These are phyloP conservation scores for Phytophthora hibernalis DNA, from an alignment of 352 stramenopile species.

Conservation along the genomic window DNA sequence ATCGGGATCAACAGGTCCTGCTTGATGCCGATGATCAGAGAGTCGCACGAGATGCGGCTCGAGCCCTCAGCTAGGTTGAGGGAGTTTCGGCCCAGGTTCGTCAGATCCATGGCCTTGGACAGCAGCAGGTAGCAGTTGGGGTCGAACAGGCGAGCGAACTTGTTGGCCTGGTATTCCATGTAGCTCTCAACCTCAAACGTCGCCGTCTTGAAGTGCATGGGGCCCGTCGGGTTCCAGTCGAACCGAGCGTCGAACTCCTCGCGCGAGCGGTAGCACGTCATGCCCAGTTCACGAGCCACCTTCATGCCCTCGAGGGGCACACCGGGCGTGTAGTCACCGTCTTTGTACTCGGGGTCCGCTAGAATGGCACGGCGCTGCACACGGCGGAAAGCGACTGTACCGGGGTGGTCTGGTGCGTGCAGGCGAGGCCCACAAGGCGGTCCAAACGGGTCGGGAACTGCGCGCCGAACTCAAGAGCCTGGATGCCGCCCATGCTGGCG, in stretches of 20 bases:
- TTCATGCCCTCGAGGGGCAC: slow-evolving; percentile 80
- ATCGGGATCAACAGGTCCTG: slow-evolving; percentile 89
- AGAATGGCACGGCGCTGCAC: slow-evolving; percentile 88
- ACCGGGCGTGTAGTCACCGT: slow-evolving; percentile 75
- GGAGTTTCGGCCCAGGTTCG: slow-evolving; percentile 74
- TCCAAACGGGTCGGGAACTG: slow-evolving; percentile 83
- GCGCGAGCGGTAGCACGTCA: slow-evolving; percentile 90
- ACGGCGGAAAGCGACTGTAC: slow-evolving; percentile 85
- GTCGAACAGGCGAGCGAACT: slow-evolving; percentile 87
- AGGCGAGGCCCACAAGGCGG: slow-evolving; percentile 79
- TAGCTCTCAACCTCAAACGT: slow-evolving; percentile 92
- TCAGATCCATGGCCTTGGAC: slow-evolving; percentile 90
- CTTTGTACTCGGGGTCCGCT: slow-evolving; percentile 78
- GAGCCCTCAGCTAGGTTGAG: slow-evolving; percentile 78
- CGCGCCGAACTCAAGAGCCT: slow-evolving; percentile 87
- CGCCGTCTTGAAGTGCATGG: slow-evolving; percentile 71
- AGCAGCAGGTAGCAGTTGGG: slow-evolving; percentile 91
- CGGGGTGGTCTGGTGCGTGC: slow-evolving; percentile 87
- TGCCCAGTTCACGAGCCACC: slow-evolving; percentile 85
- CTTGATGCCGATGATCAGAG: slow-evolving; percentile 82
- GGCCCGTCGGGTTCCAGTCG: slow-evolving; percentile 84
- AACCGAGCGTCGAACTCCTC: slow-evolving; percentile 90
- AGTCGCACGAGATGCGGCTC: slow-evolving; percentile 69
- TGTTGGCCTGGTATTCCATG: slow-evolving; percentile 90
- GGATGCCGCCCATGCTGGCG: slow-evolving; percentile 89